These are phyloP conservation scores for Phlegmacium glaucopus DNA, from an alignment of 768 basidiomycete species.

Conservation along the genomic window DNA sequence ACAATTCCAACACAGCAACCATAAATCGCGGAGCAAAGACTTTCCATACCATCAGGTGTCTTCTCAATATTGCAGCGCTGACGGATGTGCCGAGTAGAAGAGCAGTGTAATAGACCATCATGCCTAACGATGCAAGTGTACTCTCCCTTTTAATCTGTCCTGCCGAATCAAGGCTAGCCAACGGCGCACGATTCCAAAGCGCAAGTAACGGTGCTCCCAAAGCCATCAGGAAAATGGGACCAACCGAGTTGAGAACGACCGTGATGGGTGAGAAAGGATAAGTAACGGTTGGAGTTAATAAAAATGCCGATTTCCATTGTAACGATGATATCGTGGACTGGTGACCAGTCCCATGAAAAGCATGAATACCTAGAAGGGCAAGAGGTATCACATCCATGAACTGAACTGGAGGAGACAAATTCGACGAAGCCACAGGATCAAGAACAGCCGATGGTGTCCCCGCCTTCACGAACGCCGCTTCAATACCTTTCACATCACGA, in stretches of 20 bases:
- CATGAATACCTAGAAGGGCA: slow-evolving; percentile 69
- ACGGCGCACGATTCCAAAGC: slow-evolving; percentile 81
- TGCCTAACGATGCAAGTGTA: slow-evolving; percentile 54
- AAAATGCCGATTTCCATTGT: slow-evolving; percentile 94
- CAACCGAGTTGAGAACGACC: slow-evolving; percentile 74
- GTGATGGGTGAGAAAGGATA: slow-evolving; percentile 77
- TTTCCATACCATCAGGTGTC: slow-evolving; percentile 99
- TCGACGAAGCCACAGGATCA: slow-evolving; percentile 26
- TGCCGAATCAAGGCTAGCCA: slow-evolving; percentile 24
- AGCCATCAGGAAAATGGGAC: slow-evolving; percentile 62
- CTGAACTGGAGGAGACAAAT: slow-evolving; percentile 31
- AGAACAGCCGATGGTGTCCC: slow-evolving; percentile 43
- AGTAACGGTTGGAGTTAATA: slow-evolving; percentile 63
- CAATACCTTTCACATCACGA: slow-evolving; percentile 61
- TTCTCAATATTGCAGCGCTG: slow-evolving; percentile 69
- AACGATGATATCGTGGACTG: slow-evolving; percentile 85
- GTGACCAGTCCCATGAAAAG: slow-evolving; percentile 90
- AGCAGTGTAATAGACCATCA: slow-evolving; percentile 66
- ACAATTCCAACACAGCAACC: slow-evolving; percentile 60
- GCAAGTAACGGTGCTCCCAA: slow-evolving; percentile 69
- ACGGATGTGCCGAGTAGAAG: slow-evolving; percentile 68
- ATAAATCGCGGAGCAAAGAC: slow-evolving; percentile 97
- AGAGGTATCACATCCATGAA: slow-evolving; percentile 74
- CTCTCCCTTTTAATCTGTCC: slow-evolving; percentile 34
- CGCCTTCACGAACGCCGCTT: slow-evolving; percentile 45